phyloP scores from a whole-genome alignment of 225 moss, liverwort and hornwort species.

The Sphagnum contortum region DNA sequence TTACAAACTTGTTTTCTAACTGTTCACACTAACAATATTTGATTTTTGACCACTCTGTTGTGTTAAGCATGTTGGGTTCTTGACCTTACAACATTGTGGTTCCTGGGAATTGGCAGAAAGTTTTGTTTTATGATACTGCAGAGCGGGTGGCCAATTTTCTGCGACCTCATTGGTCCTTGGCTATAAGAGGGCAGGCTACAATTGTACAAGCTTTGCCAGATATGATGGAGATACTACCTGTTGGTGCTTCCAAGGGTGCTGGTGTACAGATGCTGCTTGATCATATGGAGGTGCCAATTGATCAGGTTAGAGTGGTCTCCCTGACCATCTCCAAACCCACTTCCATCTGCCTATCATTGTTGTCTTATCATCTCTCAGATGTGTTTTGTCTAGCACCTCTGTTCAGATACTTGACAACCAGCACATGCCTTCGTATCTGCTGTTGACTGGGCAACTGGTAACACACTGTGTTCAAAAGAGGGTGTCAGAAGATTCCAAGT shows the following conservation, averaged over 20 bases:
- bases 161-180: slow-evolving; percentile 72
- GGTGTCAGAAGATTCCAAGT: too few species aligned
- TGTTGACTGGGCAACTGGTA: too few species aligned
- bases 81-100: too few species aligned
- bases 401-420: too few species aligned
- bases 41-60: neutral
- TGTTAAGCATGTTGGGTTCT: too few species aligned
- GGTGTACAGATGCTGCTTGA: slow-evolving; percentile 72
- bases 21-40: neutral
- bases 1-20: neutral
- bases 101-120: slow-evolving; percentile 31
- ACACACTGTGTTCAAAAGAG: too few species aligned
- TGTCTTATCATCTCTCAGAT: too few species aligned
- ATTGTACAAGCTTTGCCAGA: slow-evolving; percentile 85
- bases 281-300: slow-evolving; percentile 46
- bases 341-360: too few species aligned
- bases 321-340: too few species aligned
- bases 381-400: too few species aligned
- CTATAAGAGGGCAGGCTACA: slow-evolving; percentile 45
- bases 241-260: slow-evolving; percentile 68
- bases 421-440: too few species aligned
- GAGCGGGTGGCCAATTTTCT: slow-evolving; percentile 44
- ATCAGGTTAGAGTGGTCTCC: slow-evolving; percentile 31
- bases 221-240: slow-evolving; percentile 88
- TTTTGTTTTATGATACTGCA: slow-evolving; percentile 56